Percentiles rank a stretch among this genome's conserved stretches.
Conservation (phyloP, 73 alveolate genomes). For the Tetrahymena malaccensis region DNA sequence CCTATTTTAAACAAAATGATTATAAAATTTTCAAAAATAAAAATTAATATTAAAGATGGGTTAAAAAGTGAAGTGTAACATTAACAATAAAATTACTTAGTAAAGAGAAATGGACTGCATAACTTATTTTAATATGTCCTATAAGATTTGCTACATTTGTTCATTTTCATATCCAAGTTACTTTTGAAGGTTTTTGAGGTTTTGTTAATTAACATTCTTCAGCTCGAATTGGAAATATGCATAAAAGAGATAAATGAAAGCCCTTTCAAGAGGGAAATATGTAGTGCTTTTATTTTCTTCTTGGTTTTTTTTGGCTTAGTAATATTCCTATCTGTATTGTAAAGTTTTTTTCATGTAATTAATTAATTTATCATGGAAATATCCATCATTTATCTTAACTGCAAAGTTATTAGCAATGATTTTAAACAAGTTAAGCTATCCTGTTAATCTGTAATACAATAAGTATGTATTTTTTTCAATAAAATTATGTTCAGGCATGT, state of each 20-base stretch:
- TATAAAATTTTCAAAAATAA: too few relatives aligned
- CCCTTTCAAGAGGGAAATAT: not conserved
- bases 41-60: too few relatives aligned
- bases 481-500: not conserved
- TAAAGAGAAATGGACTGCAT: not conserved
- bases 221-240: not conserved
- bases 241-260: not conserved
- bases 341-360: not conserved
- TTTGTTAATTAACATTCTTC: not conserved
- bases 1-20: not conserved
- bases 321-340: not conserved
- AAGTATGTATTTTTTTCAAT: not conserved
- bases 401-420: not conserved
- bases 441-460: not conserved
- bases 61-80: too few relatives aligned
- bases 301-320: not conserved
- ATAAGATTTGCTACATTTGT: not conserved
- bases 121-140: not conserved
- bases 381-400: not conserved
- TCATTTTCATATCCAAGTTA: not conserved
- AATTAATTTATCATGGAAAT: not conserved
- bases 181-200: not conserved
- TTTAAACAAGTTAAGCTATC: not conserved
- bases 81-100: not conserved
- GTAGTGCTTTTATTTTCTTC: not conserved